Evolutionary conservation across 2,329 filamentous ascomycete genomes (phyloP).

Genomic region (Phaeosphaeria sp.): DNA sequence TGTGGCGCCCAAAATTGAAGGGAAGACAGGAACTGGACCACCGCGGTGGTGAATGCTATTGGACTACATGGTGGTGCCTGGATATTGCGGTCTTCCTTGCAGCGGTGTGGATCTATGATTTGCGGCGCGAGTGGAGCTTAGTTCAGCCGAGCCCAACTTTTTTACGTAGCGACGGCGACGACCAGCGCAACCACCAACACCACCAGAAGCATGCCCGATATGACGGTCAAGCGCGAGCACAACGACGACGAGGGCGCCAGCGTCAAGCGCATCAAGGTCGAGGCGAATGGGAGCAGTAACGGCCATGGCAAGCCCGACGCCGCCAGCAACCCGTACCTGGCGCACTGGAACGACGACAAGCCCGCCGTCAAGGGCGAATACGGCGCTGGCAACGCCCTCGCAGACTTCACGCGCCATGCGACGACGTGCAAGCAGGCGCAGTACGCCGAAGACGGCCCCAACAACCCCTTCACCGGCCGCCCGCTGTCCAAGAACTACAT

Average conservation of each 20-base stretch:
- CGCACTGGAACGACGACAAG: conserved; percentile 76
- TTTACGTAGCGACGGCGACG: conserved; percentile 8
- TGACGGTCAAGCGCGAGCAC: conserved; percentile 65
- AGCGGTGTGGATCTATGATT: conserved; percentile 8
- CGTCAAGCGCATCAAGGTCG: conserved; percentile 58
- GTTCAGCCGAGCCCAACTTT: conserved; percentile 25
- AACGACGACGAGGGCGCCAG: conserved; percentile 57
- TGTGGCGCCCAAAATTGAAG: neutral
- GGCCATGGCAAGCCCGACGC: conserved; percentile 55
- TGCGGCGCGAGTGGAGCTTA: conserved; percentile 19
- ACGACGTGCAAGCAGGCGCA: conserved; percentile 80
- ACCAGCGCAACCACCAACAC: neutral
- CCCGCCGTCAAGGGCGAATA: conserved; percentile 39
- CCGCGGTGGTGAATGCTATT: neutral
- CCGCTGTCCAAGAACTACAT: conserved; percentile 86
- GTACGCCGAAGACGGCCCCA: conserved; percentile 77
- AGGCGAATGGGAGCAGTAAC: conserved; percentile 19
- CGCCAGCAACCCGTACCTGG: conserved; percentile 83
- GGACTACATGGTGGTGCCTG: conserved; percentile 2
- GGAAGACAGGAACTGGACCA: neutral
- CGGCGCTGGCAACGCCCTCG: conserved; percentile 54
- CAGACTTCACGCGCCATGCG: conserved; percentile 75
- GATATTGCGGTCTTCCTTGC: neutral
- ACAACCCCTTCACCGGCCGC: conserved; percentile 84
- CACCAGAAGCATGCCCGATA: conserved; percentile 36